Conservation (phyloP, 2,329 filamentous ascomycete genomes). For the Plenodomus tracheiphilus region DNA sequence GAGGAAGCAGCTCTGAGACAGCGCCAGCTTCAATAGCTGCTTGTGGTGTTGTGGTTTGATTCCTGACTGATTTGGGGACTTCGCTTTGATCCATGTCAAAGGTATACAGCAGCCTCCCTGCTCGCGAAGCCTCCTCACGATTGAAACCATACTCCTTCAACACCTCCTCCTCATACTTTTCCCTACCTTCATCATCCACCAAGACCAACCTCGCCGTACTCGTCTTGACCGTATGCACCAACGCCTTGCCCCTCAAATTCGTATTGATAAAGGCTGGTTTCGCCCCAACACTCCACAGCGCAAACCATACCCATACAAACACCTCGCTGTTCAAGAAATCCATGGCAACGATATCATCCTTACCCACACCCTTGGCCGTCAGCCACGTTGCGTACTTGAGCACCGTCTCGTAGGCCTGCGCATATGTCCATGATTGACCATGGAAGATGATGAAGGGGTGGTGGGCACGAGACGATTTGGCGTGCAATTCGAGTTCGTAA, state of each 20-base stretch:
- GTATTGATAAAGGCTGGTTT: slow-evolving; percentile 47
- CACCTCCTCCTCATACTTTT: slow-evolving; percentile 31
- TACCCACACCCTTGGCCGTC: slow-evolving; percentile 38
- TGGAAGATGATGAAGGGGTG: slow-evolving; percentile 40
- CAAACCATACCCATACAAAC: slow-evolving; percentile 46
- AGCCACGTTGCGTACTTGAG: slow-evolving; percentile 44
- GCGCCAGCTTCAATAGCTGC: slow-evolving; percentile 9
- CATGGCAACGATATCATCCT: slow-evolving; percentile 44
- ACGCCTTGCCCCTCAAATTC: slow-evolving; percentile 41
- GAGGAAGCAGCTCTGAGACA: slow-evolving; percentile 12
- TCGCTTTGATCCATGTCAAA: slow-evolving; percentile 27
- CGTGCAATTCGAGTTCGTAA: slow-evolving; percentile 40
- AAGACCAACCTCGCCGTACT: slow-evolving; percentile 61
- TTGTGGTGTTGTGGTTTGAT: slow-evolving; percentile 17
- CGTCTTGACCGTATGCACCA: slow-evolving; percentile 59
- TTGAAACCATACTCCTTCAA: slow-evolving; percentile 37
- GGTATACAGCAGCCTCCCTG: slow-evolving; percentile 22
- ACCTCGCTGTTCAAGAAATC: slow-evolving; percentile 43
- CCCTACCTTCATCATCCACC: slow-evolving; percentile 57
- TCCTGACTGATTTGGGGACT: slow-evolving; percentile 20
- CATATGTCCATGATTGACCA: slow-evolving; percentile 40
- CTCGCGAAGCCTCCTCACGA: slow-evolving; percentile 5
- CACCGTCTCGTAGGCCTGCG: slow-evolving; percentile 38
- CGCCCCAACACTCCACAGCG: slow-evolving; percentile 44
- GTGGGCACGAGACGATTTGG: slow-evolving; percentile 28